Conservation (phyloP, 164 flowering plant species). For the Piper betle region DNA sequence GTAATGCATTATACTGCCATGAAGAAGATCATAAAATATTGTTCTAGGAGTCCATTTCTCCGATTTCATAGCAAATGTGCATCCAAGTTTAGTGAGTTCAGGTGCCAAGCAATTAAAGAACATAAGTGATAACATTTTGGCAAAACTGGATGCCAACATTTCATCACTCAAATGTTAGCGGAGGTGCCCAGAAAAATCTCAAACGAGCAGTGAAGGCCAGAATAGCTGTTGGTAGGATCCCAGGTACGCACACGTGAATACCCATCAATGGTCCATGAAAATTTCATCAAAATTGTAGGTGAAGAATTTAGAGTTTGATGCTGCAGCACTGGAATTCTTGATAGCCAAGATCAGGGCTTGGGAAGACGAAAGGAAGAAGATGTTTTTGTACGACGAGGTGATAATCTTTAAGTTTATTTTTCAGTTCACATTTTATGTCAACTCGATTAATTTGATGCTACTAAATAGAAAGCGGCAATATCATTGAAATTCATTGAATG, state of each 20-base stretch:
- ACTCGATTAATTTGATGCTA: background rate
- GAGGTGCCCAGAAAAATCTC: constrained; percentile 87
- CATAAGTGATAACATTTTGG: too few relatives aligned
- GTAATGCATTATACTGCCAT: constrained; percentile 7
- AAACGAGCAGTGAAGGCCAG: constrained; percentile 89
- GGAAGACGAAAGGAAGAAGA: constrained; percentile 73
- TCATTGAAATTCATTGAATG: too few relatives aligned
- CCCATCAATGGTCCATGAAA: background rate
- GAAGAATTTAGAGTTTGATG: too few relatives aligned
- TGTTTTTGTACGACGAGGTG: constrained; percentile 79
- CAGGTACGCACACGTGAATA: constrained; percentile 36
- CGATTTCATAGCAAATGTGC: constrained; percentile 54
- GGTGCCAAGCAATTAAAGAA: too few relatives aligned
- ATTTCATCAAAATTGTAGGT: too few relatives aligned
- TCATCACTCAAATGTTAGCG: constrained; percentile 25
- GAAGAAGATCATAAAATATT: background rate
- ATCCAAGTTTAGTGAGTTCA: too few relatives aligned
- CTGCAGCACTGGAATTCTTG: constrained; percentile 58
- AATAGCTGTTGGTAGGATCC: constrained; percentile 59
- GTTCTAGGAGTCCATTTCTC: constrained; percentile 67
- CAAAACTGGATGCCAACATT: too few relatives aligned
- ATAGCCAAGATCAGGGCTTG: constrained; percentile 54
- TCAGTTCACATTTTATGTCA: background rate
- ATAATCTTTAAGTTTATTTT: background rate
- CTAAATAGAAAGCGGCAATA: background rate